Evolutionary conservation across 768 basidiomycete species (phyloP).

Genomic region (Suillus placidus): DNA sequence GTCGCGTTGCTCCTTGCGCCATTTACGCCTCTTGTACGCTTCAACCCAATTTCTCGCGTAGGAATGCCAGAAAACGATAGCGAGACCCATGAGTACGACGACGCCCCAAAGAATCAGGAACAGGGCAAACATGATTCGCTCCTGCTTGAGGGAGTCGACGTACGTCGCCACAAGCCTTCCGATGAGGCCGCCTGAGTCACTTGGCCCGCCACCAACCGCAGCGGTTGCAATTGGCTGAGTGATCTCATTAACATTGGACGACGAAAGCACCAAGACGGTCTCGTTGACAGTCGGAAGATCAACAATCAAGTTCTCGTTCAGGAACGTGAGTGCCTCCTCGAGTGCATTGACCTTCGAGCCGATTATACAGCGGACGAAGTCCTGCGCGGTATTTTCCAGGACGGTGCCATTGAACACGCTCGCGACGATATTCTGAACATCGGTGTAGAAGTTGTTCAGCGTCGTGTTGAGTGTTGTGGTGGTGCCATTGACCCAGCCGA

Average conservation of each 20-base stretch:
- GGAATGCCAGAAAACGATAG: constrained; percentile 73
- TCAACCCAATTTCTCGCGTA: constrained; percentile 54
- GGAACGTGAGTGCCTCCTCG: constrained; percentile 87
- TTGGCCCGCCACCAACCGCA: constrained; percentile 64
- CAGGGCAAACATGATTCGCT: constrained; percentile 80
- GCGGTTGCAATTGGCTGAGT: constrained; percentile 81
- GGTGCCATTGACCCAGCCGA: constrained; percentile 94
- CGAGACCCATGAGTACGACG: constrained; percentile 79
- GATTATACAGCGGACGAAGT: constrained; percentile 87
- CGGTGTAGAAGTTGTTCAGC: constrained; percentile 82
- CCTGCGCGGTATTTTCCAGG: constrained; percentile 78
- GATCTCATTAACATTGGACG: constrained; percentile 69
- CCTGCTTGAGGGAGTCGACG: constrained; percentile 70
- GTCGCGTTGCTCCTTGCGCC: constrained; percentile 53
- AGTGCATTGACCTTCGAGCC: constrained; percentile 89
- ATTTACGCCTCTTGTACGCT: constrained; percentile 49
- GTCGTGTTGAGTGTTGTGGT: constrained; percentile 88
- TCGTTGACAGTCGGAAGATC: constrained; percentile 79
- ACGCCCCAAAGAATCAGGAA: constrained; percentile 85
- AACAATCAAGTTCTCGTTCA: constrained; percentile 84
- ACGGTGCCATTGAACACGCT: constrained; percentile 84
- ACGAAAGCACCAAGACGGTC: constrained; percentile 76
- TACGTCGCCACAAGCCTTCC: constrained; percentile 76
- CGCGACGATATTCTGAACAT: constrained; percentile 77
- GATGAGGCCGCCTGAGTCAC: constrained; percentile 62